Base-by-base conservation (phyloP, 2,329 filamentous ascomycete species). In the Stachybotrys chartarum region DNA sequence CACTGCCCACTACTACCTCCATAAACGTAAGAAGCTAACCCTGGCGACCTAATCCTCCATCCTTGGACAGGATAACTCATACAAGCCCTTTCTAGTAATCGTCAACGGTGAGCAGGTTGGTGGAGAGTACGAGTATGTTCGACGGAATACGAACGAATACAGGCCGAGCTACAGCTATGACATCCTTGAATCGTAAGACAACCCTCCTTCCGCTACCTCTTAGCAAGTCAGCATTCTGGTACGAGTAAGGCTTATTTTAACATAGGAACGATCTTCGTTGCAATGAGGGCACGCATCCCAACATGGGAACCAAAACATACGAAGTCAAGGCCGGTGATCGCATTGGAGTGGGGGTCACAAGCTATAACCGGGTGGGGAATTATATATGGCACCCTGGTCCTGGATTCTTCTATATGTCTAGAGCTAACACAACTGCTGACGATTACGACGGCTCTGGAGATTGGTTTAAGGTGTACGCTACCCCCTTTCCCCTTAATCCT, bases 331-430 rank as follows among this genome's bases (percentile, higher is more conserved):
- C 77, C 5, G 78, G 78, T 47, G 72, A 77, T 66, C 73, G 78
- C 65, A 63, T 82, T 65, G 69, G 75, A 62, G 68, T 80, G 71
- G 70, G 79, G 73, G 61, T 81, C 60, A 70, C 77, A 70, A 68
- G 78, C 71, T 73, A 75, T 64, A 71, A 77, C 60, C n/a, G n/a
- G n/a, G n/a, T n/a, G n/a, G n/a, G n/a, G n/a, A n/a, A n/a, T n/a
- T 64, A 75, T 63, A 74, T 81, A 63, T 70, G 76, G 67, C 74
- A 76, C 60, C 74, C 74, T 6, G 73, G 74, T 11, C 72, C 73
- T 1, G 69, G 72, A 16, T 70, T 70, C 58, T 64, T 75, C 58
- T 76, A 76, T 63, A 66, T 77, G 66, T 73, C 72, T 48, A 71
- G 72, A 58, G 76, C 77, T 6, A 72, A 75, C 31, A 67, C 68